Conservation (phyloP, 129 eudicot genomes). For the Deinandra increscens region DNA sequence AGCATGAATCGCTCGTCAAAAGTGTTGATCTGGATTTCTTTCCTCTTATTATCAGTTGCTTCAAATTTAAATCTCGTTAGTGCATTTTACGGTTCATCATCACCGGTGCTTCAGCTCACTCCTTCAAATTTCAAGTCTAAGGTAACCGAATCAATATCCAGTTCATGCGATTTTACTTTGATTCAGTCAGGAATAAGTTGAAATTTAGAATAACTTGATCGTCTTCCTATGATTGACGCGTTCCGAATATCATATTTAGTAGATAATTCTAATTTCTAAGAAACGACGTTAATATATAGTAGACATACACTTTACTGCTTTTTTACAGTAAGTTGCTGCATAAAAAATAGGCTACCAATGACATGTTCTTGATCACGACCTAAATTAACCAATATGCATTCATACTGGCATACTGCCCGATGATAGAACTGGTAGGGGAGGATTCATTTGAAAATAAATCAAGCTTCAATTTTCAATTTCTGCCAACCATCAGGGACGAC, state of each 20-base stretch:
- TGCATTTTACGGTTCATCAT: constrained; percentile 72
- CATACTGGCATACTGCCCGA: too few species aligned
- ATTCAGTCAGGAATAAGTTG: not conserved
- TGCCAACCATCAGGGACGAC: too few species aligned
- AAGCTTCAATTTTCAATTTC: too few species aligned
- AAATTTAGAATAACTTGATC: not conserved
- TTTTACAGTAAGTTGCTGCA: too few species aligned
- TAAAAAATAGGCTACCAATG: too few species aligned
- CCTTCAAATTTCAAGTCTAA: constrained; percentile 79
- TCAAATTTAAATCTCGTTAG: constrained; percentile 34
- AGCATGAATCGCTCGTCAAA: constrained; percentile 25
- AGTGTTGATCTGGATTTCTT: constrained; percentile 18
- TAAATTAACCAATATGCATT: too few species aligned
- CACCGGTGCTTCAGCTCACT: constrained; percentile 82
- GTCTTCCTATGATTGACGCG: not conserved
- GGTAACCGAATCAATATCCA: constrained; percentile 33
- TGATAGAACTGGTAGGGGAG: too few species aligned
- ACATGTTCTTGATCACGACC: too few species aligned
- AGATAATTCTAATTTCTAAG: not conserved
- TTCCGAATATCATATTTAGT: not conserved
- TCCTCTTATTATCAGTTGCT: constrained; percentile 22
- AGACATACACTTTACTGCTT: too few species aligned
- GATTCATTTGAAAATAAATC: too few species aligned
- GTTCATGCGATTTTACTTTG: constrained; percentile 1
- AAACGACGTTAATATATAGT: too few species aligned